Conservation (phyloP, 2,329 filamentous ascomycete species). For the Neopestalotiopsis rosae region DNA sequence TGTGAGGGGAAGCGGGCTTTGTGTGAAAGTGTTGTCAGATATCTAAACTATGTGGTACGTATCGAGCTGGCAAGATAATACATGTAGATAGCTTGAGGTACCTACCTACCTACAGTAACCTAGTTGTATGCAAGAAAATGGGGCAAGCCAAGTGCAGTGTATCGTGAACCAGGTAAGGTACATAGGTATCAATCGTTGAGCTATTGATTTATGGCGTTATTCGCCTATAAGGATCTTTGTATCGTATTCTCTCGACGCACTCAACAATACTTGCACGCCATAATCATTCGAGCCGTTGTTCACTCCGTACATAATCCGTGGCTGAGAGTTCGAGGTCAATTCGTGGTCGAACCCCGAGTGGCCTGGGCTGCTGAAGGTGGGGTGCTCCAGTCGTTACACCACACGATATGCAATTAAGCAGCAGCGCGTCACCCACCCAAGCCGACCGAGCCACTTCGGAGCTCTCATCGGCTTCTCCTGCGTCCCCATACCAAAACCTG, state of each 20-base stretch:
- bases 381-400: background rate
- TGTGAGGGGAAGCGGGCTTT: too few species aligned
- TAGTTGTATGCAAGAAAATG: background rate
- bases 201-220: background rate
- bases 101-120: too few species aligned
- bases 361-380: background rate
- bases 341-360: too few species aligned
- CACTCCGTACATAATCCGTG: too few species aligned
- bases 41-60: too few species aligned
- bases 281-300: too few species aligned
- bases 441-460: constrained; percentile 11
- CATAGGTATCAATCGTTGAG: too few species aligned
- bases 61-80: too few species aligned
- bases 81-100: too few species aligned
- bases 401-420: background rate
- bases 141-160: background rate
- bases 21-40: too few species aligned
- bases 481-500: constrained; percentile 1
- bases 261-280: background rate
- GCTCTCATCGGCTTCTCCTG: background rate
- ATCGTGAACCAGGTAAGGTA: too few species aligned
- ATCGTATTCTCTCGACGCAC: background rate
- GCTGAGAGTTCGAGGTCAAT: too few species aligned
- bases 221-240: background rate
- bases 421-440: constrained; percentile 3